Conservation (phyloP, 169 alveolate species). For the Plasmodium relictum region DNA sequence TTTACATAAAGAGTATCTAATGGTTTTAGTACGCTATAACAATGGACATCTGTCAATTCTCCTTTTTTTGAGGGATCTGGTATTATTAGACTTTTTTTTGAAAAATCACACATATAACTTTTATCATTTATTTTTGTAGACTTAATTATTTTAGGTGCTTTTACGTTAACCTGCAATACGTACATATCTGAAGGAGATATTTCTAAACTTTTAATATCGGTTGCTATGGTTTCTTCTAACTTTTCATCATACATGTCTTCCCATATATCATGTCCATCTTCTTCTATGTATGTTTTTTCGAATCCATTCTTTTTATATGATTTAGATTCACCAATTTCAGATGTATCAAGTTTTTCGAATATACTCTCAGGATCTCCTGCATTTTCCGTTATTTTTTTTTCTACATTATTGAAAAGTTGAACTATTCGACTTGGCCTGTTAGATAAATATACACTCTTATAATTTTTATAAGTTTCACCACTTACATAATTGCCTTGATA, state of each 20-base stretch:
- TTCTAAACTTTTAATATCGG: slow-evolving; percentile 22
- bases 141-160: slow-evolving; percentile 32
- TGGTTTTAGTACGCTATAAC: slow-evolving; percentile 31
- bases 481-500: background rate
- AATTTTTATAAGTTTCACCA: slow-evolving; percentile 9
- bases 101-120: slow-evolving; percentile 39
- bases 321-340: background rate
- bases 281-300: background rate
- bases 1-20: slow-evolving; percentile 57
- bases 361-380: slow-evolving; percentile 38
- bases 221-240: slow-evolving; percentile 20
- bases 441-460: slow-evolving; percentile 4
- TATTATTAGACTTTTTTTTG: slow-evolving; percentile 13
- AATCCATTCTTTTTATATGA: background rate
- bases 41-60: slow-evolving; percentile 1
- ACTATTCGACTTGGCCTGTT: background rate
- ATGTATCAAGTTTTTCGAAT: background rate
- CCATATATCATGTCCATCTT: slow-evolving; percentile 14
- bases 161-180: slow-evolving; percentile 22
- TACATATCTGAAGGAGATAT: background rate
- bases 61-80: slow-evolving; percentile 21
- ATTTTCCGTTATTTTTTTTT: slow-evolving; percentile 3
- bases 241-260: background rate
- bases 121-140: slow-evolving; percentile 7
- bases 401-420: slow-evolving; percentile 4